phyloP scores from a whole-genome alignment of 805 yeast species.

The Komagataella pseudopastoris region DNA sequence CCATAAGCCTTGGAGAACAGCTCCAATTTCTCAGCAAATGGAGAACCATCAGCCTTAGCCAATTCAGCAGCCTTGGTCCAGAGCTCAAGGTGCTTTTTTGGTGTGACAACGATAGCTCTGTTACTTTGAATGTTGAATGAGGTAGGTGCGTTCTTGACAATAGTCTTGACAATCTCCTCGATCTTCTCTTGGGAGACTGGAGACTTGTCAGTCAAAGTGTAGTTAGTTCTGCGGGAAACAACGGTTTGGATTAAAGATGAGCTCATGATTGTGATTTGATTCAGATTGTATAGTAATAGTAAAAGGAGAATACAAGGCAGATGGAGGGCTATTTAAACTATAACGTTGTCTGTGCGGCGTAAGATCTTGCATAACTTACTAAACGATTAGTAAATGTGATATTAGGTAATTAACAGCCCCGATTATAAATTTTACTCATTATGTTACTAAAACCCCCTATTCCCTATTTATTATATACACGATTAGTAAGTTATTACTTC shows the following conservation, averaged over 20 bases:
- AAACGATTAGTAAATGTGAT: background rate
- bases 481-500: background rate
- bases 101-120: constrained; percentile 33
- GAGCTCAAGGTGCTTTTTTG: constrained; percentile 27
- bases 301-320: background rate
- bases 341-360: background rate
- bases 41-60: constrained; percentile 22
- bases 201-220: constrained; percentile 26
- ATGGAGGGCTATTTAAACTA: background rate
- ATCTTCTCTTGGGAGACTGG: constrained; percentile 25
- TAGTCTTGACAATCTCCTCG: constrained; percentile 24
- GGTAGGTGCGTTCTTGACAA: constrained; percentile 35
- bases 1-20: constrained; percentile 29
- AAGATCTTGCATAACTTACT: background rate
- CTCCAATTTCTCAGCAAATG: constrained; percentile 13
- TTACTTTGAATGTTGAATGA: constrained; percentile 37
- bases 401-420: background rate
- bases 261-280: background rate
- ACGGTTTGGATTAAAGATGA: constrained; percentile 17
- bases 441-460: background rate
- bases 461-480: background rate
- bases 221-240: constrained; percentile 31
- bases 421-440: background rate
- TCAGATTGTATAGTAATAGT: background rate
- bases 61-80: constrained; percentile 29